These are phyloP conservation scores for Aspergillus avenaceus DNA, from an alignment of 495 filamentous ascomycete genomes.

Conservation along the genomic window DNA sequence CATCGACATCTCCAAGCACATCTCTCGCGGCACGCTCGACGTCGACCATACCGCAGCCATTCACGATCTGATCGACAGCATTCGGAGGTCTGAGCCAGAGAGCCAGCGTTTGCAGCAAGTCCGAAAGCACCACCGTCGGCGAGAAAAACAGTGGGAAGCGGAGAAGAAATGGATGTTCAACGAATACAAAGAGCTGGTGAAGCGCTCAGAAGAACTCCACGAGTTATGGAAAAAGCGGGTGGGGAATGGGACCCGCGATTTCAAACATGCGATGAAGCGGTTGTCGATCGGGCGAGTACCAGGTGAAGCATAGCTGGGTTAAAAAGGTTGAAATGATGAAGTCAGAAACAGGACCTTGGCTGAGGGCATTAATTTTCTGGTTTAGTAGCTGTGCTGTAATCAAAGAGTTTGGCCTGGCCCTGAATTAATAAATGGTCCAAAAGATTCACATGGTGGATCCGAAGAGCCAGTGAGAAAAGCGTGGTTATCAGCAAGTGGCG, in stretches of 20 bases:
- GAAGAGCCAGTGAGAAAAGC: background rate
- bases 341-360: too few relatives aligned
- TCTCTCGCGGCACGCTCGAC: conserved; percentile 13
- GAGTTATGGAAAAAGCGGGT: conserved; percentile 9
- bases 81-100: conserved; percentile 12
- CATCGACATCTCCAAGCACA: conserved; percentile 17
- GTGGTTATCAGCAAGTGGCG: conserved; percentile 5
- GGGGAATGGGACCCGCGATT: background rate
- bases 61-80: conserved; percentile 19
- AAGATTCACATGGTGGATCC: conserved; percentile 3
- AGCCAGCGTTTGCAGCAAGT: conserved; percentile 11
- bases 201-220: conserved; percentile 9
- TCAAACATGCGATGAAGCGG: background rate
- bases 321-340: too few relatives aligned
- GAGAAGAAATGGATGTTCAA: conserved; percentile 14
- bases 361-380: too few relatives aligned
- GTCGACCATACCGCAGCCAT: conserved; percentile 14
- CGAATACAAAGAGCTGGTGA: conserved; percentile 9
- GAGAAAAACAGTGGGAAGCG: conserved; percentile 5
- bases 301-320: too few relatives aligned
- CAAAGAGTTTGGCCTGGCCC: too few relatives aligned
- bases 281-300: too few relatives aligned
- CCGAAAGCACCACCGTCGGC: conserved; percentile 3
- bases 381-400: too few relatives aligned
- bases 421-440: too few relatives aligned